A percentile compares a stretch with the other conserved stretches of the same genome.
Conservation (phyloP, 441 rosid genomes). For the Syzygium malaccense region DNA sequence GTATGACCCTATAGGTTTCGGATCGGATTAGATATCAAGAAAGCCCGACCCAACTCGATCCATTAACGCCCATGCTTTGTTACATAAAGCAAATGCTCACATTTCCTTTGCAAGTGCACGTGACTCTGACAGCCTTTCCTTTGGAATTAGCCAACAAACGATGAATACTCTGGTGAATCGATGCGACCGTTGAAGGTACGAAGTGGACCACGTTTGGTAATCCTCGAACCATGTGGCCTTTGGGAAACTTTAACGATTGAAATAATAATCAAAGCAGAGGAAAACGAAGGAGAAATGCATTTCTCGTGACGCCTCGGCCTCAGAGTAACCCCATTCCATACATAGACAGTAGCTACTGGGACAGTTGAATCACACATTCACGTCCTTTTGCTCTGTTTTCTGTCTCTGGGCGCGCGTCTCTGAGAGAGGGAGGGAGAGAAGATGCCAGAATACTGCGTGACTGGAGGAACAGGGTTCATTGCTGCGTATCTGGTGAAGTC, state of each 20-base stretch:
- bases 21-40: too few species aligned
- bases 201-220: background rate
- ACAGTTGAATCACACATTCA: background rate
- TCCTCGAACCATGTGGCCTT: background rate
- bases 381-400: background rate
- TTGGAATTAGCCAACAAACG: background rate
- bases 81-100: background rate
- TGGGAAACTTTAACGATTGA: background rate
- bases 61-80: background rate
- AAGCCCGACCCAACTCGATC: too few species aligned
- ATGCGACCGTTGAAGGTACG: background rate
- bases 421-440: background rate
- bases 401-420: background rate
- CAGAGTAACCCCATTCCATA: background rate
- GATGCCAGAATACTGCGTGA: conserved; percentile 74
- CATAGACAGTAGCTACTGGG: background rate
- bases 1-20: too few species aligned
- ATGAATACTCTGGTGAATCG: too few species aligned
- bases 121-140: background rate
- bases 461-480: conserved; percentile 83
- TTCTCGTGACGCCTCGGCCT: background rate
- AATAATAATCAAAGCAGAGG: background rate
- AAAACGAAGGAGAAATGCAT: background rate
- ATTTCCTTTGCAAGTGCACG: background rate
- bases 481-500: conserved; percentile 55